phyloP scores from a whole-genome alignment of 2,329 filamentous ascomycete genomes.

The Aureobasidium sp. region DNA sequence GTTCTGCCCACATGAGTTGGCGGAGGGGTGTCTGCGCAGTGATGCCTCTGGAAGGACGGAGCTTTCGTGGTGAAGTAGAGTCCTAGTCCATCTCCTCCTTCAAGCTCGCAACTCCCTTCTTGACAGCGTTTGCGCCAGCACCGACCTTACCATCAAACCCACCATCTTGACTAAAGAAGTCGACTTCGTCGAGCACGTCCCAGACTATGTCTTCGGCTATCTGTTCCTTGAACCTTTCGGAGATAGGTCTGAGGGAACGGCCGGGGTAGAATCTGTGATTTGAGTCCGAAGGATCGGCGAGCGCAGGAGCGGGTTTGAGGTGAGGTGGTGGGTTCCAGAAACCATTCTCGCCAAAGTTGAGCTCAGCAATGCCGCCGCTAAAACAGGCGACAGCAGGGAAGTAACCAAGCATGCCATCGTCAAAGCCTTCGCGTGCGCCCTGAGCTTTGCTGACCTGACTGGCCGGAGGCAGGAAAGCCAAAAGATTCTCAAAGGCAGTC shows the following conservation, averaged over 20 bases:
- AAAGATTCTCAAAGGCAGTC: constrained; percentile 75
- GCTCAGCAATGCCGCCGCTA: constrained; percentile 79
- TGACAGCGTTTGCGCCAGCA: constrained; percentile 16
- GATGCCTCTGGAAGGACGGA: constrained; percentile 8
- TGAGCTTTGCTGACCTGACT: constrained; percentile 63
- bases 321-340: constrained; percentile 81
- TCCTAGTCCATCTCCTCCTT: constrained; percentile 15
- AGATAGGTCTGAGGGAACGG: constrained; percentile 48
- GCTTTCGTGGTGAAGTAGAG: not conserved
- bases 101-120: constrained; percentile 14
- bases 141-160: constrained; percentile 29
- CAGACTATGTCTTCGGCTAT: constrained; percentile 91
- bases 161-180: constrained; percentile 70
- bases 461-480: constrained; percentile 86
- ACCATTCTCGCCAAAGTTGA: constrained; percentile 78
- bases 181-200: constrained; percentile 89
- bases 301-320: constrained; percentile 24
- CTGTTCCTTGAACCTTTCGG: constrained; percentile 81
- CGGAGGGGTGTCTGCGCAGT: not conserved
- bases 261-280: constrained; percentile 11
- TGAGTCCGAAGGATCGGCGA: not conserved
- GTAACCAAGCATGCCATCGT: constrained; percentile 93
- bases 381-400: constrained; percentile 92
- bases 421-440: constrained; percentile 75
- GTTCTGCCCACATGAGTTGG: not conserved